Evolutionary conservation across 257 asterid genomes (phyloP).

Genomic region (Solanum neorickii): DNA sequence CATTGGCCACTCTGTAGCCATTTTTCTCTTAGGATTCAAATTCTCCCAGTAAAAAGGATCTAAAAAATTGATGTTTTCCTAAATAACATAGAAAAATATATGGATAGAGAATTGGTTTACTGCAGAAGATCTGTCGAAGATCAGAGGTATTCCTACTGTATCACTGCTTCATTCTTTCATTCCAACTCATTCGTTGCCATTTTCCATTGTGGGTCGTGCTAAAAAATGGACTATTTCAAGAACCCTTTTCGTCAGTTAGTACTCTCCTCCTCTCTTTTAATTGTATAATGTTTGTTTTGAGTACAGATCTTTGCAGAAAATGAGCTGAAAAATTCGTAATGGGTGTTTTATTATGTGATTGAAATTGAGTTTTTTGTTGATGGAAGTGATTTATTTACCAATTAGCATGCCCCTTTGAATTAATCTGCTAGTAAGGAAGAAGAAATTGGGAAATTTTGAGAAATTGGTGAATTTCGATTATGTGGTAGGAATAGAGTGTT

Average conservation of each 20-base stretch:
- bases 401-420: background rate
- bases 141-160: slow-evolving; percentile 93
- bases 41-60: background rate
- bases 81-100: too few relatives aligned
- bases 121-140: slow-evolving; percentile 73
- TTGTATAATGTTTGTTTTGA: background rate
- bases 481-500: background rate
- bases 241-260: slow-evolving; percentile 91
- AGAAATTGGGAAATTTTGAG: background rate
- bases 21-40: background rate
- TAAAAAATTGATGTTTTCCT: background rate
- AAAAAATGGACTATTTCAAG: slow-evolving; percentile 95
- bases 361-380: background rate
- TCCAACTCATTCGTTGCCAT: slow-evolving; percentile 98
- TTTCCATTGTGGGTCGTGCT: slow-evolving; percentile 92
- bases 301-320: background rate
- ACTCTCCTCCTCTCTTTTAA: background rate
- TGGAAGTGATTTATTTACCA: background rate
- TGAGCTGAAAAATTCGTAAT: background rate
- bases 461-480: background rate
- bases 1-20: background rate
- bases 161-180: slow-evolving; percentile 85
- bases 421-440: background rate
- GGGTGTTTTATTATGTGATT: background rate
- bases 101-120: slow-evolving; percentile 29